Base-by-base conservation (phyloP, 768 basidiomycete genomes). In the Xerocomellus dryophilus region DNA sequence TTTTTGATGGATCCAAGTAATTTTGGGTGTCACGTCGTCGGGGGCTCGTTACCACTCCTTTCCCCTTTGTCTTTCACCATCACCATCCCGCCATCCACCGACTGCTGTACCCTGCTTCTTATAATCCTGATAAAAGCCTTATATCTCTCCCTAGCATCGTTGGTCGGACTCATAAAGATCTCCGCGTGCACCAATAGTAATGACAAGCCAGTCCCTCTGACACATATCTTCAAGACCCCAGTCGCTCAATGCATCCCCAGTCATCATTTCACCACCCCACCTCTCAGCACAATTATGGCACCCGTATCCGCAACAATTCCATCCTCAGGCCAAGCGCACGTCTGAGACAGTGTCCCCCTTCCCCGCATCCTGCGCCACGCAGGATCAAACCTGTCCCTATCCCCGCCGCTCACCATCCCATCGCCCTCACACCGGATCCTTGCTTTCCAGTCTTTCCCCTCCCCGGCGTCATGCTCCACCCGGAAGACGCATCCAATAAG, bases 401-500 rank as follows among this genome's bases (percentile, higher is more conserved):
- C 52, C 61, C 62, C 45, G 35, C 44, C 59, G 32, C 63, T 56
- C 66, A 58, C 59, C 60, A 41, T 25, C 61, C 61, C 43, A 48
- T 54, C 38, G 38, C 57, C 47, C 42, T 59, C 48, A 31, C 65
- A 1, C 41, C 59, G 17, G 63, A 66, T 20, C 60, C 50, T 25
- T 58, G 51, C 23, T 56, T 67, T 17, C 75, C 79, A 25, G 53
- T 68, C 12, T 88, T 87, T 61, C 86, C 88, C 2, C 80, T 86
- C 0, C 77, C 79, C 2, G 70, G 82, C 61, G 75, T 88, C 68
- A 76, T 85, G 51, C 77, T 90, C 18, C 88, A 90, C 60, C 80
- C 83, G 4, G 88, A 90, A 59, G 88, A 90, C 70, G 84, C 84
- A 11, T 74, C 67, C 53, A 85, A 77, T 67, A 89, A 85, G 67